Percentiles rank a stretch among this genome's conserved stretches.
Conservation (phyloP, 371 early-diverging fungal species). For the Aphelidium insulamus region DNA sequence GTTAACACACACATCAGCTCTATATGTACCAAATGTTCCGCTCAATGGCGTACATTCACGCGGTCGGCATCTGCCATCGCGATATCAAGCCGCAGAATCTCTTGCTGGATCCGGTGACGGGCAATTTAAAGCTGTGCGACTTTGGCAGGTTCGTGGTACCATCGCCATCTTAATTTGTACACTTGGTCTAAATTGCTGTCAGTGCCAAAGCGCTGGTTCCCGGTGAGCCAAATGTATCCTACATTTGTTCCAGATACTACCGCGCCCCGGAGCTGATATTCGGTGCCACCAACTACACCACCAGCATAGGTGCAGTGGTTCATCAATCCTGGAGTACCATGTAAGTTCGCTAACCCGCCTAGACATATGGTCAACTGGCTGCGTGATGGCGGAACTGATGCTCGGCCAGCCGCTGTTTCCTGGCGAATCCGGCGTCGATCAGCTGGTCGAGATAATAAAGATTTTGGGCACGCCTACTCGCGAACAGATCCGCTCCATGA, state of each 20-base stretch:
- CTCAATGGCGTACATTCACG: conserved; percentile 88
- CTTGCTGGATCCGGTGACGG: conserved; percentile 66
- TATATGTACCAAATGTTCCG: conserved; percentile 93
- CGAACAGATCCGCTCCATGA: conserved; percentile 87
- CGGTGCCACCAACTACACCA: conserved; percentile 85
- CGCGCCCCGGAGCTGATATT: conserved; percentile 96
- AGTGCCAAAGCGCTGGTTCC: conserved; percentile 82
- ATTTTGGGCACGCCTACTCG: conserved; percentile 94
- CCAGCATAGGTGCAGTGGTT: conserved; percentile 42
- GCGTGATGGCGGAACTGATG: conserved; percentile 98
- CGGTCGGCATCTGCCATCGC: conserved; percentile 83
- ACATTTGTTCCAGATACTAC: conserved; percentile 97
- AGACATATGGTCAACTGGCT: conserved; percentile 97
- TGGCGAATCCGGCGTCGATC: conserved; percentile 97
- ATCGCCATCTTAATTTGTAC: background rate
- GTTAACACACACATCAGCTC: no score
- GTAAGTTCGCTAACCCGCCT: background rate
- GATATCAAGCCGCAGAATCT: conserved; percentile 99
- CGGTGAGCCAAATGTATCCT: conserved; percentile 89
- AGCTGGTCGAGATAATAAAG: conserved; percentile 98
- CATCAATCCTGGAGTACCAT: background rate
- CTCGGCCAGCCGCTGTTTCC: conserved; percentile 91
- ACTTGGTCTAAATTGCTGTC: background rate
- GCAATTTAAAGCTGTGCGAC: conserved; percentile 93
- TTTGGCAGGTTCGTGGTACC: conserved; percentile 58